Conservation (phyloP, 2,329 filamentous ascomycete species). For the Verticillium klebahnii region DNA sequence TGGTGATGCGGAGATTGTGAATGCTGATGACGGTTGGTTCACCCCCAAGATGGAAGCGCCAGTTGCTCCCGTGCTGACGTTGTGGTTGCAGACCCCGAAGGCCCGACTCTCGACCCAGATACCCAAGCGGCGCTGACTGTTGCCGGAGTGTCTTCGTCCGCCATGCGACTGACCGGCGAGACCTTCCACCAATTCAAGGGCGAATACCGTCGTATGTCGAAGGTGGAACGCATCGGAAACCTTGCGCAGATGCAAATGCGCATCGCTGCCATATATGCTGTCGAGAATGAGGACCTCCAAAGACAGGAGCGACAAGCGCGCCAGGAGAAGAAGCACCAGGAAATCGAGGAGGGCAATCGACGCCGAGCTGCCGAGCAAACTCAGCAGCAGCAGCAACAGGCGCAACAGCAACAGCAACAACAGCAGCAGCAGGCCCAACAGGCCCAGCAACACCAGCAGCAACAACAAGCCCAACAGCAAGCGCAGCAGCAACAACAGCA, state of each 20-base stretch:
- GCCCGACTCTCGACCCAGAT: constrained; percentile 27
- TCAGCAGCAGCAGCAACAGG: constrained; percentile 18
- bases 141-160: constrained; percentile 32
- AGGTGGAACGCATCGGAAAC: constrained; percentile 31
- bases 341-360: constrained; percentile 28
- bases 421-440: constrained; percentile 12
- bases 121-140: constrained; percentile 32
- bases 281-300: constrained; percentile 39
- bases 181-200: constrained; percentile 39
- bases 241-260: constrained; percentile 36
- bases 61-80: background rate
- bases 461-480: constrained; percentile 17
- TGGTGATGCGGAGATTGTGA: constrained; percentile 15
- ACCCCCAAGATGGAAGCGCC: background rate
- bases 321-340: constrained; percentile 30
- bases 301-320: constrained; percentile 32
- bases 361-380: constrained; percentile 19
- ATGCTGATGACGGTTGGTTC: constrained; percentile 13
- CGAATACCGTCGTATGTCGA: constrained; percentile 37
- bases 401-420: constrained; percentile 9
- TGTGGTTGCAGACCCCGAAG: constrained; percentile 15
- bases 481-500: constrained; percentile 15
- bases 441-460: constrained; percentile 15
- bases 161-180: constrained; percentile 35
- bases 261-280: constrained; percentile 38